A percentile compares a stretch with the other conserved stretches of the same genome.
Conservation (phyloP, 371 early-diverging fungal genomes). For the Mucor mucedo region DNA sequence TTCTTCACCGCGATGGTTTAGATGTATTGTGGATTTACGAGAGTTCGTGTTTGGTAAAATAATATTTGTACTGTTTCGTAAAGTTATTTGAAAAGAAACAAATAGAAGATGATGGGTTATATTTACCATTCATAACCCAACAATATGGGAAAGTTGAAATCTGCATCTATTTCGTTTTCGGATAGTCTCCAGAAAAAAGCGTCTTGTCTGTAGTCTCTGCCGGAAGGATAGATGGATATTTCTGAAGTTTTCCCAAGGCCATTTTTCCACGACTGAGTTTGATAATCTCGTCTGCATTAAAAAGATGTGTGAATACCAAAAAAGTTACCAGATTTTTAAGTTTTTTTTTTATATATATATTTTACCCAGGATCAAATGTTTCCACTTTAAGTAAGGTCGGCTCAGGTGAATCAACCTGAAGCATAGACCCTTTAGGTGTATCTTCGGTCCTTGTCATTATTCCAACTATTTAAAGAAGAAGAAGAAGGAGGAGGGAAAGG, state of each 20-base stretch:
- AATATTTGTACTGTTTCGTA: conserved; percentile 37
- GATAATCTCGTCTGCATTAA: conserved; percentile 34
- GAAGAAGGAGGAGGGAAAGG: neutral
- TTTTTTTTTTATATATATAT: neutral
- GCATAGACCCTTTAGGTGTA: conserved; percentile 22
- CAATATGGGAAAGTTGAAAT: conserved; percentile 66
- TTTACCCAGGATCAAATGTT: conserved; percentile 31
- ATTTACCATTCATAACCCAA: conserved; percentile 64
- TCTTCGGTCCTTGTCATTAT: conserved; percentile 15
- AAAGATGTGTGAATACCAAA: neutral
- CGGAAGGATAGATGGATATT: conserved; percentile 64
- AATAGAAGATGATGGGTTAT: too few species aligned
- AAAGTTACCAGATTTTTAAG: neutral
- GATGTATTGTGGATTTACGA: conserved; percentile 41
- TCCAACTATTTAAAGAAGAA: neutral
- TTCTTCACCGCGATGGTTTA: conserved; percentile 67
- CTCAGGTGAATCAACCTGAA: conserved; percentile 30
- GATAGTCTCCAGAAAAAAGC: conserved; percentile 70
- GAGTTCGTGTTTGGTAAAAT: conserved; percentile 32
- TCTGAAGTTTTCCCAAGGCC: conserved; percentile 69
- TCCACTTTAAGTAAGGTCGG: conserved; percentile 26
- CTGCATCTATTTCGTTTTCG: conserved; percentile 53
- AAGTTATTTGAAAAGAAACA: conserved; percentile 21
- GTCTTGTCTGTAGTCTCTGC: conserved; percentile 55
- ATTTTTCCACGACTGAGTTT: conserved; percentile 68